Evolutionary conservation across 2,329 filamentous ascomycete species (phyloP).

Genomic region (Metarhizium robertsii): DNA sequence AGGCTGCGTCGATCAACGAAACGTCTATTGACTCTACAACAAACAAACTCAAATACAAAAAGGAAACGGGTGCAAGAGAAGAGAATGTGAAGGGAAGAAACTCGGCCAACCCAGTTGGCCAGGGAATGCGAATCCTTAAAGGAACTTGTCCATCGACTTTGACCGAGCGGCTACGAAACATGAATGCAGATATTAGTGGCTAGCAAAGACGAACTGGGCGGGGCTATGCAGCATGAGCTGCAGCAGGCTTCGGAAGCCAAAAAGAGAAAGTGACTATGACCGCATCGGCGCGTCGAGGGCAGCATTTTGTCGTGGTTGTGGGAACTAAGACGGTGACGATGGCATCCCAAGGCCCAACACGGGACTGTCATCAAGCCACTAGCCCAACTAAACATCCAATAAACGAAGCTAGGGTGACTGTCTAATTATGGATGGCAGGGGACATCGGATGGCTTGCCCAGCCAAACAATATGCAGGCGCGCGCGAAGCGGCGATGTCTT

Average conservation of each 20-base stretch:
- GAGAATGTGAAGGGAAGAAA: conserved; percentile 22
- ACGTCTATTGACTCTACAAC: conserved; percentile 21
- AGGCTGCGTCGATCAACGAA: conserved; percentile 37
- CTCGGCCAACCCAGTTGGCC: conserved; percentile 13
- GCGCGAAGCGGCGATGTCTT: conserved; percentile 24
- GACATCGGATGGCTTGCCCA: conserved; percentile 8
- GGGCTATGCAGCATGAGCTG: conserved; percentile 6
- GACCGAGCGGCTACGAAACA: conserved; percentile 17
- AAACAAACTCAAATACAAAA: conserved; percentile 12
- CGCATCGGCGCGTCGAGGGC: not conserved
- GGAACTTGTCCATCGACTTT: conserved; percentile 8
- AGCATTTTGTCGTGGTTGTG: not conserved
- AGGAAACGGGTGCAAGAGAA: conserved; percentile 22
- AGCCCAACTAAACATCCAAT: conserved; percentile 21
- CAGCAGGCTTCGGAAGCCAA: conserved; percentile 1
- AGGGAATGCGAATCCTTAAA: conserved; percentile 20
- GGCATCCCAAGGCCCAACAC: not conserved
- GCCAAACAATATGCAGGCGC: conserved; percentile 26
- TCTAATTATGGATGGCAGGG: conserved; percentile 28
- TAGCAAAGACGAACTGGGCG: conserved; percentile 10
- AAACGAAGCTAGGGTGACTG: conserved; percentile 9
- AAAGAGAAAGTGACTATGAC: conserved; percentile 1
- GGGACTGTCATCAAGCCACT: not conserved
- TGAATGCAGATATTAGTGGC: conserved; percentile 17
- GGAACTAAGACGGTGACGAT: not conserved